phyloP scores from a whole-genome alignment of 1,139 yeast species.

The Saccharomycopsis hybrid region DNA sequence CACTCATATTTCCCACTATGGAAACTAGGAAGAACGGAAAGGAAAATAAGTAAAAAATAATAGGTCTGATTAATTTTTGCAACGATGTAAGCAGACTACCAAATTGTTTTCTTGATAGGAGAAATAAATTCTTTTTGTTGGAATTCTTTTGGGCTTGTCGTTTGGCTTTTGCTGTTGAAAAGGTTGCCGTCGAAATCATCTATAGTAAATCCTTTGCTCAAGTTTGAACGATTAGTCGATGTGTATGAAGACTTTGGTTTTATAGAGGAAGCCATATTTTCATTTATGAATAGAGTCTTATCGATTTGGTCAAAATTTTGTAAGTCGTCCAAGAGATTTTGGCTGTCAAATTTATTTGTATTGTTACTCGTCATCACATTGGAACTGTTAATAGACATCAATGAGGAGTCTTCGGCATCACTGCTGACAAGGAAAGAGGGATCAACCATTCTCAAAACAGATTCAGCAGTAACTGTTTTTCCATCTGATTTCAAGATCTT shows the following conservation, averaged over 20 bases:
- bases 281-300: constrained; percentile 9
- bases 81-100: too few species aligned
- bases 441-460: constrained; percentile 35
- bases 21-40: too few species aligned
- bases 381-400: constrained; percentile 25
- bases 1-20: too few species aligned
- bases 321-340: constrained; percentile 18
- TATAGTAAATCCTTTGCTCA: constrained; percentile 12
- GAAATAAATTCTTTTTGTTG: too few species aligned
- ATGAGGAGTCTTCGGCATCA: constrained; percentile 21
- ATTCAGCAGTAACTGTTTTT: constrained; percentile 26
- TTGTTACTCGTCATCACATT: constrained; percentile 21
- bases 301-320: constrained; percentile 20
- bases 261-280: not conserved
- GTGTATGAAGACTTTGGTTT: not conserved
- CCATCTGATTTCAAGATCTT: constrained; percentile 20
- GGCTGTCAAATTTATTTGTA: constrained; percentile 3
- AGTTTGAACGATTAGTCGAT: constrained; percentile 3
- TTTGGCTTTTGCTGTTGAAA: not conserved
- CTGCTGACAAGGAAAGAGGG: constrained; percentile 28
- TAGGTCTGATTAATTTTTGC: too few species aligned
- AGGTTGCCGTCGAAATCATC: constrained; percentile 2
- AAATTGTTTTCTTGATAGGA: too few species aligned
- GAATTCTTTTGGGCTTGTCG: too few species aligned
- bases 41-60: too few species aligned